Conservation (phyloP, 1,139 yeast species). For the Entelexis sorbosivorans region DNA sequence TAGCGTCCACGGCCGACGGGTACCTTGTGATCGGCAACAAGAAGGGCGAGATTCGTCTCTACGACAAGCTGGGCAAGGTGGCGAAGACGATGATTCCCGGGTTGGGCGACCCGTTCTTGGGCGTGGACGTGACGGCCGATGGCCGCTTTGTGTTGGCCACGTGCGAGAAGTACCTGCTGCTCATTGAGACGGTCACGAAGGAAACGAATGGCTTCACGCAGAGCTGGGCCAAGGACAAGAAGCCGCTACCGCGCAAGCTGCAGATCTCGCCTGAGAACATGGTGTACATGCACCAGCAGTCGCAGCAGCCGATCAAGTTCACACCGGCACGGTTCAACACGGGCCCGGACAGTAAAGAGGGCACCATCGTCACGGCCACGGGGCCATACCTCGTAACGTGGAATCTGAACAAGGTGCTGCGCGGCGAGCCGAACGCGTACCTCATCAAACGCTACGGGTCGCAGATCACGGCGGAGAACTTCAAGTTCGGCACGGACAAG, state of each 20-base stretch:
- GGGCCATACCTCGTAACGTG: constrained; percentile 78
- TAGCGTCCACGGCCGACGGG: constrained; percentile 66
- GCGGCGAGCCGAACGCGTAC: constrained; percentile 48
- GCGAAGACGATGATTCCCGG: constrained; percentile 77
- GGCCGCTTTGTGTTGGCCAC: constrained; percentile 80
- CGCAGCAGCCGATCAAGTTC: constrained; percentile 45
- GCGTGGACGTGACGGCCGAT: constrained; percentile 62
- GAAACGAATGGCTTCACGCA: constrained; percentile 50
- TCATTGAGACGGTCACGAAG: constrained; percentile 55
- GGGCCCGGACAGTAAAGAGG: constrained; percentile 52
- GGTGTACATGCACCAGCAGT: constrained; percentile 47
- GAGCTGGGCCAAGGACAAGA: constrained; percentile 52
- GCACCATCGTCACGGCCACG: constrained; percentile 59
- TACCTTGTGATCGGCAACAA: constrained; percentile 63
- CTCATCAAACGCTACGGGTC: constrained; percentile 52
- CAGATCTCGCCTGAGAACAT: constrained; percentile 62
- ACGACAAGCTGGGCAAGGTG: constrained; percentile 55
- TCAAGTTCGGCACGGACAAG: constrained; percentile 60
- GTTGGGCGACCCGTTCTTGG: constrained; percentile 59
- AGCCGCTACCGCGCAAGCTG: constrained; percentile 60
- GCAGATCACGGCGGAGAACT: constrained; percentile 63
- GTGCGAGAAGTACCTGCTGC: constrained; percentile 54
- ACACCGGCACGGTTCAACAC: constrained; percentile 69
- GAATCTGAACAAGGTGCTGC: constrained; percentile 53
- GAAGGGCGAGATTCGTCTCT: constrained; percentile 66